Percentiles rank a stretch among this genome's conserved stretches.
Conservation (phyloP, 75 land plant genomes). For the Cryptomeria japonica region DNA sequence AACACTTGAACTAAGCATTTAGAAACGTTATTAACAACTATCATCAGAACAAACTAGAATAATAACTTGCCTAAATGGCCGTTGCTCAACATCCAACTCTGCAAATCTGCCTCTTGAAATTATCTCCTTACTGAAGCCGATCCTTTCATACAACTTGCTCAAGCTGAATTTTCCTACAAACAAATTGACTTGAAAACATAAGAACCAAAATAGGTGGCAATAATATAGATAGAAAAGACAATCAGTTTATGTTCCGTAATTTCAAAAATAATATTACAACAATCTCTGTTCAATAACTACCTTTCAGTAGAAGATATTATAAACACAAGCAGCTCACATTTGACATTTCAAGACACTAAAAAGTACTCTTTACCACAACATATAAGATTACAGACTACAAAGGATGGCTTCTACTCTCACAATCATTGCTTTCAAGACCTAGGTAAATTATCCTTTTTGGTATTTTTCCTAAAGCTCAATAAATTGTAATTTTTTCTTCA, state of each 20-base stretch:
- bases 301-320: neutral
- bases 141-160: slow-evolving; percentile 76
- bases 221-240: neutral
- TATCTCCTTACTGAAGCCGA: slow-evolving; percentile 92
- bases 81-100: slow-evolving; percentile 88
- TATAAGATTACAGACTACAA: neutral
- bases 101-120: slow-evolving; percentile 92
- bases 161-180: slow-evolving; percentile 72
- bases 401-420: neutral
- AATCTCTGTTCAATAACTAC: neutral
- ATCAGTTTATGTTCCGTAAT: neutral
- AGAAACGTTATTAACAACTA: neutral
- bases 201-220: neutral
- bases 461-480: neutral
- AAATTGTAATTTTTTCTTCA: neutral
- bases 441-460: neutral
- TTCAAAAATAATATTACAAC: neutral
- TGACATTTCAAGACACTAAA: neutral
- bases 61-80: slow-evolving; percentile 70
- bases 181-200: neutral
- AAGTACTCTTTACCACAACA: neutral
- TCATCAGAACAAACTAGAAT: neutral
- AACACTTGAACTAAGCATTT: neutral
- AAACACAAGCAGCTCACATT: neutral
- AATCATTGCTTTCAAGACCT: neutral